Evolutionary conservation across 306 rosid species (phyloP).

Genomic region (Lathyrus sativus): DNA sequence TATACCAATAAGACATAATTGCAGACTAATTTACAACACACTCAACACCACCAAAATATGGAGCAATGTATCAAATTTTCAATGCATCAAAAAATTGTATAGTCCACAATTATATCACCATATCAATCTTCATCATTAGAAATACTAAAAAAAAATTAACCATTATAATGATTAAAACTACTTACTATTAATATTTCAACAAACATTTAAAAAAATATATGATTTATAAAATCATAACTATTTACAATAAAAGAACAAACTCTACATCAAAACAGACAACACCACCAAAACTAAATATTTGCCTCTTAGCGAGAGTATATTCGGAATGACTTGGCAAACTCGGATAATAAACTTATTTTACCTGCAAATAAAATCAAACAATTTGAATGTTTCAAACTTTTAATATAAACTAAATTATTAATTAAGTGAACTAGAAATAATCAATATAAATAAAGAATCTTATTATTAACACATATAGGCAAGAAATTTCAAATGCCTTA

Average conservation of each 20-base stretch:
- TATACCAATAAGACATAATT: constrained; percentile 87
- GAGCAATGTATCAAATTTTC: constrained; percentile 87
- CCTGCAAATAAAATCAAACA: constrained; percentile 48
- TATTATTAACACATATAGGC: no score
- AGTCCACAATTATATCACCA: constrained; percentile 61
- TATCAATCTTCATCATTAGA: constrained; percentile 63
- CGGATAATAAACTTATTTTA: constrained; percentile 75
- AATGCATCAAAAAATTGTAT: constrained; percentile 70
- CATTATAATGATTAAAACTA: background rate
- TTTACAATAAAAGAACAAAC: background rate
- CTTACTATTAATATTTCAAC: background rate
- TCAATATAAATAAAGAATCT: no score
- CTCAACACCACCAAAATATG: constrained; percentile 94
- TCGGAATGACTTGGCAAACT: constrained; percentile 87
- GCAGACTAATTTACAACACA: constrained; percentile 96
- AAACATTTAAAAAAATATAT: background rate
- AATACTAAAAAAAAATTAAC: background rate
- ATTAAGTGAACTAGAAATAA: no score
- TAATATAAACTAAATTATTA: no score
- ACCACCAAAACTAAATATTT: constrained; percentile 93
- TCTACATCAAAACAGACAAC: constrained; percentile 89
- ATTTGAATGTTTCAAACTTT: background rate
- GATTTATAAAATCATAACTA: no score
- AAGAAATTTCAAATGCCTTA: constrained; percentile 50
- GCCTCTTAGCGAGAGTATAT: constrained; percentile 74